A percentile compares a stretch with the other conserved stretches of the same genome.
These are phyloP conservation scores for Hypoxylon sp. DNA, from an alignment of 2,329 filamentous ascomycete genomes.

Conservation along the genomic window DNA sequence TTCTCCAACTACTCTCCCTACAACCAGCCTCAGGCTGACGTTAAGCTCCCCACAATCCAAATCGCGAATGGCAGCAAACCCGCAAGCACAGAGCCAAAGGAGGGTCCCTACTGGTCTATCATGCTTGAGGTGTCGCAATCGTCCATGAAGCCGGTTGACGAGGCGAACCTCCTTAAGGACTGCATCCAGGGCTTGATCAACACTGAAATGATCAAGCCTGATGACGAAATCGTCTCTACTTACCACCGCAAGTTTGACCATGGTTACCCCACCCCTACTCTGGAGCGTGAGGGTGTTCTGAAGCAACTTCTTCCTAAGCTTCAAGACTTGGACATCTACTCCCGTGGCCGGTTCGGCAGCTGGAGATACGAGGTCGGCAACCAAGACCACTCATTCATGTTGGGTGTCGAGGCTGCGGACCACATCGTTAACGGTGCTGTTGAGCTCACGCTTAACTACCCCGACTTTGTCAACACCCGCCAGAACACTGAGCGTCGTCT, in stretches of 20 bases:
- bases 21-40: slow-evolving; percentile 90
- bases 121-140: slow-evolving; percentile 99
- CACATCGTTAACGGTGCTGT: slow-evolving; percentile 90
- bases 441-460: slow-evolving; percentile 95
- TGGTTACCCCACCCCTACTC: slow-evolving; percentile 94
- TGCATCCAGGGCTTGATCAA: slow-evolving; percentile 97
- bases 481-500: slow-evolving; percentile 77
- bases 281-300: slow-evolving; percentile 95
- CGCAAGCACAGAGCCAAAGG: slow-evolving; percentile 77
- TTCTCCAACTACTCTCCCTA: slow-evolving; percentile 99
- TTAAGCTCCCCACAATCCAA: slow-evolving; percentile 88
- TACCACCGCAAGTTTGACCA: slow-evolving; percentile 99
- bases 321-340: slow-evolving; percentile 91
- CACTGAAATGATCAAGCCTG: slow-evolving; percentile 93
- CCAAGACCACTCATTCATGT: slow-evolving; percentile 98
- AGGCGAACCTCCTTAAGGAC: slow-evolving; percentile 86
- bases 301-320: slow-evolving; percentile 94
- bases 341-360: slow-evolving; percentile 95
- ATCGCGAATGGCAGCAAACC: slow-evolving; percentile 89
- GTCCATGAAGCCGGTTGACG: slow-evolving; percentile 92
- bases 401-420: slow-evolving; percentile 93
- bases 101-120: slow-evolving; percentile 99
- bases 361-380: slow-evolving; percentile 97
- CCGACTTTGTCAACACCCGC: slow-evolving; percentile 91
- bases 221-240: slow-evolving; percentile 96